Evolutionary conservation across 176 grass and related monocot genomes (phyloP).

Genomic region (Musa itinerans): DNA sequence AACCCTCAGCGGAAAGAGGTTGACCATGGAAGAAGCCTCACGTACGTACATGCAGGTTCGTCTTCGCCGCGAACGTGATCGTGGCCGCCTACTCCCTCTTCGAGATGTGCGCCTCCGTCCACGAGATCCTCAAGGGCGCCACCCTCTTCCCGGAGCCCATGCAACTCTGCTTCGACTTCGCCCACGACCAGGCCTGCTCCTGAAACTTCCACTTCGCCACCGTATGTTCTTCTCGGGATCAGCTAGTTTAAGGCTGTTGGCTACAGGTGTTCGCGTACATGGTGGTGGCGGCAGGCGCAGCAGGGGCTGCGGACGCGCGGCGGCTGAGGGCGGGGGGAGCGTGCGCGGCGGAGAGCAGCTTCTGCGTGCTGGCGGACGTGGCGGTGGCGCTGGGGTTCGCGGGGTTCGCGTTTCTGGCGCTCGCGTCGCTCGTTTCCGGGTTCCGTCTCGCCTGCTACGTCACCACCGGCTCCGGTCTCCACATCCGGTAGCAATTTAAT

Average conservation of each 20-base stretch:
- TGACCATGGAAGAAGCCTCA: too few species aligned
- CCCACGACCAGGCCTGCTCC: conserved; percentile 6
- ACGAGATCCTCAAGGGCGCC: conserved; percentile 4
- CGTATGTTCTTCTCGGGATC: too few species aligned
- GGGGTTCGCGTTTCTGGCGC: not conserved
- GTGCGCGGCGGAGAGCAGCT: not conserved
- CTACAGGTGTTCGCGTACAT: conserved; percentile 8
- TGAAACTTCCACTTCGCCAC: too few species aligned
- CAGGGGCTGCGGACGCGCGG: not conserved
- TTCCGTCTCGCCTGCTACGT: conserved; percentile 7
- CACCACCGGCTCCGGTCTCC: not conserved
- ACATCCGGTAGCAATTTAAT: not conserved
- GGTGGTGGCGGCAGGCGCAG: not conserved
- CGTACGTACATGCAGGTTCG: not conserved
- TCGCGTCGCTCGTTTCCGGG: not conserved
- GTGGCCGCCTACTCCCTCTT: conserved; percentile 9
- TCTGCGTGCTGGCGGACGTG: conserved; percentile 11
- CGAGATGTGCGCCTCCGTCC: not conserved
- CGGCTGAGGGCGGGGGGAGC: not conserved
- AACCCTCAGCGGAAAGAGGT: not conserved
- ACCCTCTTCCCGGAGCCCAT: conserved; percentile 9
- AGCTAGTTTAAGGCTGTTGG: too few species aligned
- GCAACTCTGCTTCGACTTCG: conserved; percentile 11
- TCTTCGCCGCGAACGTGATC: conserved; percentile 17
- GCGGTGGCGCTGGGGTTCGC: not conserved